phyloP scores from a whole-genome alignment of 495 filamentous ascomycete species.

The Aspergillus sclerotiicarbonarius region DNA sequence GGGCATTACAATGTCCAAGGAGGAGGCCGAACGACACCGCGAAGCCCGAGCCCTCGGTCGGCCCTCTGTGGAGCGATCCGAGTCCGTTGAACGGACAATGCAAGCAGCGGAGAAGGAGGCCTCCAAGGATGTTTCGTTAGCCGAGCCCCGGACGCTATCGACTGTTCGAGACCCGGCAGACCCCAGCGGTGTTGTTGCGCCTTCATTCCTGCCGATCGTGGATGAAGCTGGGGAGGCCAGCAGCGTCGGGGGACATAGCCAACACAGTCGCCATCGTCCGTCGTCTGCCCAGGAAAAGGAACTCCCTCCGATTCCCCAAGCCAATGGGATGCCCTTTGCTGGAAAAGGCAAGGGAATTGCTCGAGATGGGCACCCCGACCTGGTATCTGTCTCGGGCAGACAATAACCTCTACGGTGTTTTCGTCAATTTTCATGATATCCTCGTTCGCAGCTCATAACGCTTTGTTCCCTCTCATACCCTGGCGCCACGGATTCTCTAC shows the following conservation, averaged over 20 bases:
- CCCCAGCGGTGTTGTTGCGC: constrained; percentile 50
- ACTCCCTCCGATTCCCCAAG: constrained; percentile 49
- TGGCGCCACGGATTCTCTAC: constrained; percentile 17
- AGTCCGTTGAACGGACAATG: constrained; percentile 46
- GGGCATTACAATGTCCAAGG: constrained; percentile 82
- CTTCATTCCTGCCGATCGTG: constrained; percentile 81
- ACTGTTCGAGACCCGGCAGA: constrained; percentile 56
- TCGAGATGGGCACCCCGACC: constrained; percentile 15
- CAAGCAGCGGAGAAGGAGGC: constrained; percentile 49
- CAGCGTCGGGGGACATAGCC: constrained; percentile 59
- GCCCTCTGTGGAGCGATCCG: constrained; percentile 36
- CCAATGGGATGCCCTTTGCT: constrained; percentile 16
- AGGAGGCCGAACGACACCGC: constrained; percentile 69
- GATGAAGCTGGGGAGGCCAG: constrained; percentile 84
- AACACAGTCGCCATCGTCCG: constrained; percentile 35
- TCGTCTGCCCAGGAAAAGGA: constrained; percentile 48
- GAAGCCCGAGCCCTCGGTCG: constrained; percentile 35
- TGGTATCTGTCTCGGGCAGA: constrained; percentile 8
- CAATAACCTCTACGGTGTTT: constrained; percentile 7
- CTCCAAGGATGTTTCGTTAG: constrained; percentile 55
- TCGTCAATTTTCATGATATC: constrained; percentile 23
- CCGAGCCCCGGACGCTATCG: constrained; percentile 50
- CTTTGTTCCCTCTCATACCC: constrained; percentile 13
- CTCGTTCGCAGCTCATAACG: constrained; percentile 16
- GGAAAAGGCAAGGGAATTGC: constrained; percentile 30